These are phyloP conservation scores for Multifurca ochricompacta DNA, from an alignment of 768 basidiomycete species.

Conservation along the genomic window DNA sequence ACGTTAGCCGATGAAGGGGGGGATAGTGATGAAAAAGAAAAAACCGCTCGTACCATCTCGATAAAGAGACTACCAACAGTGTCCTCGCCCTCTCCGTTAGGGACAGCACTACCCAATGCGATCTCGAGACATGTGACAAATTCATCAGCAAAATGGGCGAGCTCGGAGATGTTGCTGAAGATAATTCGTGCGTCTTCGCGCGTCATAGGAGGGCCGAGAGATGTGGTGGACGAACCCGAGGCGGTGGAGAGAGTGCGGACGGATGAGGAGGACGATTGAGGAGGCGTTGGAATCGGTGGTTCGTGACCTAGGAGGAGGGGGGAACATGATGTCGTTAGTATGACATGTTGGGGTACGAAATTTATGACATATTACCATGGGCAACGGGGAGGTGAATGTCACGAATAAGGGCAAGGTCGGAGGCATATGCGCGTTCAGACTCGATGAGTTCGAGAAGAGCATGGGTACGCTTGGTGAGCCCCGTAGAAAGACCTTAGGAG, in stretches of 20 bases:
- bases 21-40: not conserved
- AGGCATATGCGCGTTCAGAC: constrained; percentile 75
- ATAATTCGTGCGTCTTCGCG: constrained; percentile 61
- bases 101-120: constrained; percentile 55
- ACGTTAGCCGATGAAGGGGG: constrained; percentile 4
- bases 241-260: constrained; percentile 43
- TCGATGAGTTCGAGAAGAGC: constrained; percentile 71
- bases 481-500: constrained; percentile 14
- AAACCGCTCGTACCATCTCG: constrained; percentile 41
- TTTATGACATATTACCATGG: constrained; percentile 43
- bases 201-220: constrained; percentile 53
- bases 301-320: constrained; percentile 31
- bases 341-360: not conserved
- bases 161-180: constrained; percentile 69
- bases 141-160: constrained; percentile 62
- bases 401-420: constrained; percentile 71
- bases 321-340: not conserved
- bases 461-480: constrained; percentile 62
- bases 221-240: constrained; percentile 36
- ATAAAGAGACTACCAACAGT: constrained; percentile 64
- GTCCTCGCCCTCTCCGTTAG: constrained; percentile 63
- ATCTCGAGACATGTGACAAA: constrained; percentile 58
- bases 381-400: constrained; percentile 76
- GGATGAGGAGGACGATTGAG: constrained; percentile 40
- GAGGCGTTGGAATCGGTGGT: constrained; percentile 31